Evolutionary conservation across 2,329 filamentous ascomycete species (phyloP), one percentile per base, ranked within the genome.

Genomic region (Penicillium sp.): DNA sequence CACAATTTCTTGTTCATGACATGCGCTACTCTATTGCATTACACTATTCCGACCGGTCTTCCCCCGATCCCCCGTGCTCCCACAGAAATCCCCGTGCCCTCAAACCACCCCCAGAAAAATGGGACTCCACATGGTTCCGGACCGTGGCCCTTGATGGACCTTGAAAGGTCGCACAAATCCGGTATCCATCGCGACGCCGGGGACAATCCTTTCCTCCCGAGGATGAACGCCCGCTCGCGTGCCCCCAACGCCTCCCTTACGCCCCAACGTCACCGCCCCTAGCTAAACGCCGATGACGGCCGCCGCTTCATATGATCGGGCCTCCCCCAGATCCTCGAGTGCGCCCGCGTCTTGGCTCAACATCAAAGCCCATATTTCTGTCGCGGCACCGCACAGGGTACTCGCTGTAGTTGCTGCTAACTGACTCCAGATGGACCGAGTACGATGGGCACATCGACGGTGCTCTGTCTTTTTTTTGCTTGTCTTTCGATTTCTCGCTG

Each of bases 401-500:
- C 63, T 25, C 59, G 62, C 25, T 64, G 54, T 4, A 69, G 50
- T 49, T 65, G 57, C 25, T 56, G 49, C 14, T 48, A 53, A 42
- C 46, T 55, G 47, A 58, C 49, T 11, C 59, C 65, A 3, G 58
- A 53, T 18, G 69, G 62, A 51, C 66, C 72, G 7, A 74, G 52
- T 39, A 74, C 64, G 42, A 73, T 61, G 1, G 69, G 71, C 16
- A 74, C 69, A 38, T 73, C 65, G 62, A 71, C 31, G 4, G 20
- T 43, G 38, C 35, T 69, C 43, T 67, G 73, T 27, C n/a, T n/a
- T 70, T 61, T 38, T 72, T 64, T 38, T 72, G 70, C 24, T 71
- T 69, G 44, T 69, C 62, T 41, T 69, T 71, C 53, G 67, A 72
- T 51, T 72, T 70, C 4, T 75, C 71, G 45, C 57, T 63, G 13